phyloP scores from a whole-genome alignment of 2,329 filamentous ascomycete genomes.

The Chaetomium olivaceum region DNA sequence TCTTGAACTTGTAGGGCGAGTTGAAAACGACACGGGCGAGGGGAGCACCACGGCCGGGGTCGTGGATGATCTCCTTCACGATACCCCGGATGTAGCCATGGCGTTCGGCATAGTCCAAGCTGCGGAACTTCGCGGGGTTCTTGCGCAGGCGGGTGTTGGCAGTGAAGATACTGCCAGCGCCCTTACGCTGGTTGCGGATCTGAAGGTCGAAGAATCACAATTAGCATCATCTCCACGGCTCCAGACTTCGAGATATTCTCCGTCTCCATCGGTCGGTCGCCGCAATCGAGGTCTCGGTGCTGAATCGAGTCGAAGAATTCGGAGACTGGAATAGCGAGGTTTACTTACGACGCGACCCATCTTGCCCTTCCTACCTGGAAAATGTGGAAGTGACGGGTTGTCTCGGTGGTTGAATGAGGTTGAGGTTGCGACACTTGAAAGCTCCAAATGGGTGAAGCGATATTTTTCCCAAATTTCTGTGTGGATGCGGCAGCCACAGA shows the following conservation, averaged over 20 bases:
- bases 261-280: conserved; percentile 19
- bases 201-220: conserved; percentile 32
- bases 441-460: conserved; percentile 32
- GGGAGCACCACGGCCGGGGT: conserved; percentile 95
- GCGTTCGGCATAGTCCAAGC: conserved; percentile 92
- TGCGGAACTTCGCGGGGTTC: conserved; percentile 89
- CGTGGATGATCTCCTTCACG: conserved; percentile 99
- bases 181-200: conserved; percentile 68
- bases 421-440: conserved; percentile 33
- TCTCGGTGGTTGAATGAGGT: conserved; percentile 33
- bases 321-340: conserved; percentile 18
- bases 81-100: conserved; percentile 98
- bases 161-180: conserved; percentile 60
- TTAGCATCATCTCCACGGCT: conserved; percentile 29
- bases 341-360: conserved; percentile 56
- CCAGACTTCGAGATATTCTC: conserved; percentile 6
- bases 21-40: conserved; percentile 97
- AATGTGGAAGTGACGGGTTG: conserved; percentile 35
- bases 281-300: conserved; percentile 23
- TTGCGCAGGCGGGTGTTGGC: conserved; percentile 87
- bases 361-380: conserved; percentile 39
- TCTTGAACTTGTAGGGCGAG: conserved; percentile 97
- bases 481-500: conserved; percentile 34
- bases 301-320: conserved; percentile 24
- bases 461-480: conserved; percentile 37